These are phyloP conservation scores for Acrodontium crateriforme DNA, from an alignment of 2,329 filamentous ascomycete genomes.

Conservation along the genomic window DNA sequence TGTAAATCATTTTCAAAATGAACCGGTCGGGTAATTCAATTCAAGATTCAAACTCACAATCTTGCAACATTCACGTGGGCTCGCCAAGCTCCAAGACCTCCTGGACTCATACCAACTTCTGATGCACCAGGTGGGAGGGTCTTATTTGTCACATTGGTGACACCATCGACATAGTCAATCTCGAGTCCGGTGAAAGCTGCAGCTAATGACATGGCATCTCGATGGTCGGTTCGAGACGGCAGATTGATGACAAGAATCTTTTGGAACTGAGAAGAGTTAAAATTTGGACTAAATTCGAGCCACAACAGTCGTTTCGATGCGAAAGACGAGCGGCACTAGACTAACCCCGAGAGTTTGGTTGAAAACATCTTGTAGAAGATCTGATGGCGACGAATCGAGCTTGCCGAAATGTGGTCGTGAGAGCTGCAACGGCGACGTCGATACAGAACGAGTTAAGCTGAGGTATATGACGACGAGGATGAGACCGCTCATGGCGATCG, in stretches of 20 bases:
- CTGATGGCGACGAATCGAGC: neutral
- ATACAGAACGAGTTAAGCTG: neutral
- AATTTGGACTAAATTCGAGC: neutral
- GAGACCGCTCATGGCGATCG: neutral
- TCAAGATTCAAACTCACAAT: too few relatives aligned
- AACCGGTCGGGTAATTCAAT: too few relatives aligned
- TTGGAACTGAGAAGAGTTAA: slow-evolving; percentile 28
- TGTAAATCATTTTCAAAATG: too few relatives aligned
- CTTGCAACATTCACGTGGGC: slow-evolving; percentile 16
- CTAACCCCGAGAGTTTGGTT: slow-evolving; percentile 8
- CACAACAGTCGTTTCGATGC: neutral
- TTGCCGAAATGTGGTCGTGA: neutral
- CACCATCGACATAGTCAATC: slow-evolving; percentile 35
- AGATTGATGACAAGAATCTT: slow-evolving; percentile 41
- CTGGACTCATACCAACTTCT: slow-evolving; percentile 14
- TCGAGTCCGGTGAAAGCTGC: slow-evolving; percentile 33
- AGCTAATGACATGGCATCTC: slow-evolving; percentile 36
- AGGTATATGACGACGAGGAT: neutral
- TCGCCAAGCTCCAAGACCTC: slow-evolving; percentile 12
- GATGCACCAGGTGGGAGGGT: slow-evolving; percentile 21
- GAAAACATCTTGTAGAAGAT: slow-evolving; percentile 4
- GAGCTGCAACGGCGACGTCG: too few relatives aligned
- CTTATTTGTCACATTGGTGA: slow-evolving; percentile 21
- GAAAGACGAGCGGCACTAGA: neutral
- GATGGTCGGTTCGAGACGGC: slow-evolving; percentile 36